phyloP scores from a whole-genome alignment of 1,284 basidiomycete species.

The Malassezia slooffiae region DNA sequence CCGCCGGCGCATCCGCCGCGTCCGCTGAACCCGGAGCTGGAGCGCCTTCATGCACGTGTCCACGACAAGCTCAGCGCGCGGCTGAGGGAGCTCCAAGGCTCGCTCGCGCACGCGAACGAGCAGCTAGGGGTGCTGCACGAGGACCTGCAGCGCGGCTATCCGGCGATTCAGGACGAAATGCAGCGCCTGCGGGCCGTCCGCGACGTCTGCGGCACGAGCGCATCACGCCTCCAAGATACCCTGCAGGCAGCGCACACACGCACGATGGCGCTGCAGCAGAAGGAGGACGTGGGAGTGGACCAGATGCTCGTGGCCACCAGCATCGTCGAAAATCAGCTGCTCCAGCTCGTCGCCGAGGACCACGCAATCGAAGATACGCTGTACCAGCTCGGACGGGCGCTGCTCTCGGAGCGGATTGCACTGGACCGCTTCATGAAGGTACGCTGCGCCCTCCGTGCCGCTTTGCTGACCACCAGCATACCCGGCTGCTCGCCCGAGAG shows the following conservation, averaged over 20 bases:
- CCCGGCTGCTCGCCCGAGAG: constrained; percentile 37
- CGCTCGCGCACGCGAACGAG: constrained; percentile 60
- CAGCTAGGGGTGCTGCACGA: constrained; percentile 66
- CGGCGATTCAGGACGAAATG: constrained; percentile 90
- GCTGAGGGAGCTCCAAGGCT: constrained; percentile 58
- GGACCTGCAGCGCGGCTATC: constrained; percentile 76
- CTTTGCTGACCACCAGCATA: constrained; percentile 19
- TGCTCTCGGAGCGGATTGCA: constrained; percentile 61
- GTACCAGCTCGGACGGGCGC: constrained; percentile 85
- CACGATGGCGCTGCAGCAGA: constrained; percentile 52
- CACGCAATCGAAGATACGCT: constrained; percentile 96
- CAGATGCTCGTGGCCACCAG: constrained; percentile 31
- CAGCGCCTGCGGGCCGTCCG: constrained; percentile 85
- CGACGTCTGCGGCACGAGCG: constrained; percentile 73
- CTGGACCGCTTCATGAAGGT: constrained; percentile 38
- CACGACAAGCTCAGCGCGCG: constrained; percentile 64
- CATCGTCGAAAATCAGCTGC: constrained; percentile 51
- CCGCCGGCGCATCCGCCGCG: constrained; percentile 58
- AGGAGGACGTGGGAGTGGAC: constrained; percentile 27
- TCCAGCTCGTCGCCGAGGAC: constrained; percentile 94
- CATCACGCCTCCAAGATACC: constrained; percentile 56
- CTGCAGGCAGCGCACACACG: constrained; percentile 60
- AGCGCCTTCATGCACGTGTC: constrained; percentile 69
- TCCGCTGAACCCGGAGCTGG: constrained; percentile 63
- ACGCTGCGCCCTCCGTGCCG: no score